Evolutionary conservation across 2,329 filamentous ascomycete species (phyloP).

Genomic region (Botryotinia calthae): DNA sequence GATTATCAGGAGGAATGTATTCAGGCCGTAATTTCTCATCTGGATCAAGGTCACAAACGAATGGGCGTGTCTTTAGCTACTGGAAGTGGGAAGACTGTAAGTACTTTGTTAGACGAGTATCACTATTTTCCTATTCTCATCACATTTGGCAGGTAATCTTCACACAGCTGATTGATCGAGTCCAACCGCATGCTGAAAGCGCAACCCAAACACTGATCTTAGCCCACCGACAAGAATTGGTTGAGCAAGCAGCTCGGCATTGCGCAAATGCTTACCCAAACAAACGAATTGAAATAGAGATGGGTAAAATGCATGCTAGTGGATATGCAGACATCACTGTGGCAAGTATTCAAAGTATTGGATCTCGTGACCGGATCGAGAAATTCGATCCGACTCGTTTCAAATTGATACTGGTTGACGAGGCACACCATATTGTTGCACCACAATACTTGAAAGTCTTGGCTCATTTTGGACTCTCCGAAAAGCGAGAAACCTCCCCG

Average conservation of each 20-base stretch:
- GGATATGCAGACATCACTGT: constrained; percentile 89
- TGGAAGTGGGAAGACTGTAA: constrained; percentile 82
- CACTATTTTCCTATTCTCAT: background rate
- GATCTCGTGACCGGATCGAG: constrained; percentile 68
- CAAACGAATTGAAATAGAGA: constrained; percentile 84
- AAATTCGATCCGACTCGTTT: constrained; percentile 80
- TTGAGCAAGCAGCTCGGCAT: constrained; percentile 88
- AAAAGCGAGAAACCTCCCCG: constrained; percentile 51
- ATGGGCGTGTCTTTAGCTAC: constrained; percentile 85
- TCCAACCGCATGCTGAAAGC: constrained; percentile 53
- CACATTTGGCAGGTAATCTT: constrained; percentile 71
- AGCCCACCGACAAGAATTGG: constrained; percentile 87
- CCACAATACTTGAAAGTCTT: constrained; percentile 72
- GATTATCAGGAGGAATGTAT: constrained; percentile 93
- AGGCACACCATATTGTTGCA: constrained; percentile 95
- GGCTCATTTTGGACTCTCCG: constrained; percentile 71
- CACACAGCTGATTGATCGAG: constrained; percentile 84
- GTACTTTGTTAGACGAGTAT: constrained; percentile 28
- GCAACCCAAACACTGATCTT: constrained; percentile 83
- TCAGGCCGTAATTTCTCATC: constrained; percentile 68
- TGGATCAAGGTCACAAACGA: constrained; percentile 70
- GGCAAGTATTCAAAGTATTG: constrained; percentile 83
- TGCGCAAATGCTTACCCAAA: constrained; percentile 77
- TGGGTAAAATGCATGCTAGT: constrained; percentile 74
- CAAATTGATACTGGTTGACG: constrained; percentile 91